Percentiles rank a stretch among this genome's conserved stretches.
Evolutionary conservation across 768 basidiomycete genomes (phyloP).

Genomic region (Tricholoma bakamatsutake): DNA sequence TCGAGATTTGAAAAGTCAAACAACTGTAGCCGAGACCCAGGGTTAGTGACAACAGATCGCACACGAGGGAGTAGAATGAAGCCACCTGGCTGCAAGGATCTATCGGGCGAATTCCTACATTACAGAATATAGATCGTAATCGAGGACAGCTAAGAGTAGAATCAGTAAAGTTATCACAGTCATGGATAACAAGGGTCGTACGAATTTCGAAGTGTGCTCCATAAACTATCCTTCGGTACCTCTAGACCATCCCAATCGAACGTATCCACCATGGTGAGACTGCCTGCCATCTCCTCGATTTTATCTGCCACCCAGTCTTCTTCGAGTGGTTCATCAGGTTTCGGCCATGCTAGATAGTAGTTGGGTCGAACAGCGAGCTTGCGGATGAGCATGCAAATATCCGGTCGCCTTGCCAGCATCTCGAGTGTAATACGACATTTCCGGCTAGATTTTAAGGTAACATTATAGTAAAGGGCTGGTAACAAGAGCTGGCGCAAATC

Average conservation of each 20-base stretch:
- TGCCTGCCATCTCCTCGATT: slow-evolving; percentile 27
- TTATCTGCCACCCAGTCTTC: slow-evolving; percentile 36
- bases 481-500: slow-evolving; percentile 26
- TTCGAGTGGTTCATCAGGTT: slow-evolving; percentile 31
- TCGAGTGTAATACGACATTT: slow-evolving; percentile 31
- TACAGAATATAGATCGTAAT: slow-evolving; percentile 38
- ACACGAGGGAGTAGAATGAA: neutral
- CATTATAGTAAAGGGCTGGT: slow-evolving; percentile 38
- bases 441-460: slow-evolving; percentile 37
- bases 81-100: slow-evolving; percentile 27
- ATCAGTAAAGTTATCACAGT: neutral
- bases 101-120: slow-evolving; percentile 33
- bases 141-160: slow-evolving; percentile 31
- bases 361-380: slow-evolving; percentile 44
- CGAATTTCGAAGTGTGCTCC: slow-evolving; percentile 34
- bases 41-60: neutral
- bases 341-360: slow-evolving; percentile 48
- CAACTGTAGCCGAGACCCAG: slow-evolving; percentile 17
- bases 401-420: slow-evolving; percentile 28
- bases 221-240: slow-evolving; percentile 35
- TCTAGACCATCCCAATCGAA: slow-evolving; percentile 52
- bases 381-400: slow-evolving; percentile 33
- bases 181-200: slow-evolving; percentile 19
- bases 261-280: slow-evolving; percentile 30
- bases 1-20: slow-evolving; percentile 39